Base-by-base conservation (phyloP, 306 rosid genomes). In the Begonia fuchsioides region DNA sequence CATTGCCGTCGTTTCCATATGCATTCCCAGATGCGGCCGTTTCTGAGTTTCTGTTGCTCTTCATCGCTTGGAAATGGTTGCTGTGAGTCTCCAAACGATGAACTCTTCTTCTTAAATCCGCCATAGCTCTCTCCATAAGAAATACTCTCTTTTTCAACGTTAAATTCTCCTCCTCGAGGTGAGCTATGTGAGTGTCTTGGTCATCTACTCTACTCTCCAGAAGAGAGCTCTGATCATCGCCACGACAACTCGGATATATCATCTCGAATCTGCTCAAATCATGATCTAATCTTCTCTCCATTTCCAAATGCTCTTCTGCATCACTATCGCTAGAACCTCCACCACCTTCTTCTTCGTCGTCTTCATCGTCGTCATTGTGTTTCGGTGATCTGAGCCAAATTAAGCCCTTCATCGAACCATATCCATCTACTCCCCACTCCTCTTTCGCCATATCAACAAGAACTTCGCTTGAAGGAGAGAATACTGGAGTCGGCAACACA, bases 221-320 rank as follows among this genome's bases (percentile, higher is more conserved):
- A 17, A 71, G 72, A 52, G 66, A 76, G 32, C 73, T 80, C 43
- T 80, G 56, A 11, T 80, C 84, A 41, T 15, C 78, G 39, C 80
- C 80, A 44, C 62, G 49, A 38, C 59, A 72, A 62, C 58, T 73
- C 0, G 90, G 83, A 62, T 68, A 73, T 13, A 80, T 76, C 83
- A 80, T 80, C 68, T 80, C 90, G 13, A 80, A 80, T 50, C 90
- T 54, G 54, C 90, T 80, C 75, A 80, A 60, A 70, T 80, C 90
- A 60, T 76, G 83, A 52, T 76, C 81, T 59, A 80, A 54, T 66
- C 90, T 67, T 62, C 81, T 76, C 68, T 80, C 90, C 53, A 80
- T 78, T 60, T 80, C 83, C 44, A 80, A 77, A 51, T 80, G 83
- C 20, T 77, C 83, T 57, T 73, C 81, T 43, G 72, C 80, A 43